These are phyloP conservation scores for Sporothrix dimorphospora DNA, from an alignment of 2,329 filamentous ascomycete genomes.

Conservation along the genomic window DNA sequence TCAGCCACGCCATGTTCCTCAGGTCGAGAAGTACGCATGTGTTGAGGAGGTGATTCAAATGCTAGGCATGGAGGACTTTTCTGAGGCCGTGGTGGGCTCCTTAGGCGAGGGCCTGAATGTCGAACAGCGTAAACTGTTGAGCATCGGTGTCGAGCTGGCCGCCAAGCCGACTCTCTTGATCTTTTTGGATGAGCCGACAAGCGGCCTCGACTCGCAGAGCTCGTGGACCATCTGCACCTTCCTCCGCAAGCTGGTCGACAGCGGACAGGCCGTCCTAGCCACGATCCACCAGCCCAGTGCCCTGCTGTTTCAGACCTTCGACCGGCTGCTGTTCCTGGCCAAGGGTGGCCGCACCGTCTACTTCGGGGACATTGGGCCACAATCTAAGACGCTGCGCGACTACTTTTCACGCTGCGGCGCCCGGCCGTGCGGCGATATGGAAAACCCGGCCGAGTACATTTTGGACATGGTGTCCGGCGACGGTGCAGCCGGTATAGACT, in stretches of 20 bases:
- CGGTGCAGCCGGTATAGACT: slow-evolving; percentile 40
- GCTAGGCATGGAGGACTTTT: slow-evolving; percentile 86
- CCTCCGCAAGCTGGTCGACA: slow-evolving; percentile 60
- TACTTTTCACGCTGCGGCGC: slow-evolving; percentile 69
- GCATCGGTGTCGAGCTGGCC: slow-evolving; percentile 86
- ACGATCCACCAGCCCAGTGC: slow-evolving; percentile 35
- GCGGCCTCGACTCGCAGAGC: slow-evolving; percentile 65
- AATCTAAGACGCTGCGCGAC: slow-evolving; percentile 66
- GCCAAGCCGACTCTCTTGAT: slow-evolving; percentile 74
- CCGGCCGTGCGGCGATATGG: slow-evolving; percentile 61
- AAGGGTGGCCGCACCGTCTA: slow-evolving; percentile 31
- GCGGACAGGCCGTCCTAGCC: slow-evolving; percentile 39
- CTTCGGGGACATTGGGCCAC: slow-evolving; percentile 58
- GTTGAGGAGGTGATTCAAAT: slow-evolving; percentile 90
- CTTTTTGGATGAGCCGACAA: slow-evolving; percentile 64
- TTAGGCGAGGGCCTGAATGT: slow-evolving; percentile 68
- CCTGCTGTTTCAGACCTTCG: slow-evolving; percentile 32
- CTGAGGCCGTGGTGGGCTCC: slow-evolving; percentile 81
- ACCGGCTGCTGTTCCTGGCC: slow-evolving; percentile 30
- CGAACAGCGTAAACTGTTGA: slow-evolving; percentile 74
- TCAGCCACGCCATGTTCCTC: slow-evolving; percentile 73
- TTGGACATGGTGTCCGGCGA: slow-evolving; percentile 54
- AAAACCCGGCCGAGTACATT: slow-evolving; percentile 87
- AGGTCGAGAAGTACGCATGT: slow-evolving; percentile 79
- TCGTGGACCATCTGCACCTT: slow-evolving; percentile 67